Evolutionary conservation across 2,329 filamentous ascomycete genomes (phyloP), one percentile per base, ranked within the genome.

Genomic region (Beauveria rudraprayagi): DNA sequence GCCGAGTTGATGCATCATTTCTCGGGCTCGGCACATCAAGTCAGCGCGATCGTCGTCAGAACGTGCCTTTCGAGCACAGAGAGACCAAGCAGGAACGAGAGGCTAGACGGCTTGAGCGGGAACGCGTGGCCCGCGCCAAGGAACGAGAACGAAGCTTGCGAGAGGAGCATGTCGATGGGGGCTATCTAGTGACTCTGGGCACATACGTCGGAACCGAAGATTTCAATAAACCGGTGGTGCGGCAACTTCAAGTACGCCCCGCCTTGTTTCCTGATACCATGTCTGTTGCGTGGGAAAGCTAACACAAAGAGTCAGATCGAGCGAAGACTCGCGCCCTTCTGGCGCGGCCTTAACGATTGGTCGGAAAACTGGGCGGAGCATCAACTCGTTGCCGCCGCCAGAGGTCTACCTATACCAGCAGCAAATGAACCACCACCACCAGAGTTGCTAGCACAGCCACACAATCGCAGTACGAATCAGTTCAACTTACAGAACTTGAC

Each of bases 81-180:
- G 93, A 97, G 76, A 97, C 92, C 8, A 92, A 88, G 70, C 90
- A 93, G 67, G 94, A 97, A 75, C 84, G 91, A 47, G 94, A 99
- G 72, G 91, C 91, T 22, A 83, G 93, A 64, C 89, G 88, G 64
- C 77, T 91, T 60, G 93, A 97, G 72, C 89, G 86, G 69, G 93
- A 97, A 73, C 86, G 91, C 51, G 78, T 83, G 17, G 81, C 84
- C 43, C 82, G 94, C 62, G 76, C 88, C 48, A 91, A 91, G 72
- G 94, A 99, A 72, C 85, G 94, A 53, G 92, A 96, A 73, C 83
- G 89, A 66, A 99, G 94, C 70, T 86, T 97, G 77, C 86, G 81
- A 65, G 92, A 97, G 68, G 94, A 99, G 71, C 86, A 92, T 72
- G 89, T 97, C 3, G 94, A 99, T 73, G 94, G 94, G 22, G 94